A percentile compares a stretch with the other conserved stretches of the same genome.
These are phyloP conservation scores for Russula virescens DNA, from an alignment of 768 basidiomycete genomes.

Conservation along the genomic window DNA sequence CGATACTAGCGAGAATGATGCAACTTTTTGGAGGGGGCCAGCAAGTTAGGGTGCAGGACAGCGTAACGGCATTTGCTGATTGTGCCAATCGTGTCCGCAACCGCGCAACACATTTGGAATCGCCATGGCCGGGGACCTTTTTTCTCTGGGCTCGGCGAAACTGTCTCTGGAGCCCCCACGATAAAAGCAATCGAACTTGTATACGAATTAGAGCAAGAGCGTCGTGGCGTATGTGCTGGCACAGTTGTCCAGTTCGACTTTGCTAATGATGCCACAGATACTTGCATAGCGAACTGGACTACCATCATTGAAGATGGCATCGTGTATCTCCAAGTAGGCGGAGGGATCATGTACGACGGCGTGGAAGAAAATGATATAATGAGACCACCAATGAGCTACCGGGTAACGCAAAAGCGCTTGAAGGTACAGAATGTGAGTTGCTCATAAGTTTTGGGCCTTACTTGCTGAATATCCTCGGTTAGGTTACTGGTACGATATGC, in stretches of 20 bases:
- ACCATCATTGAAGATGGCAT: slow-evolving; percentile 94
- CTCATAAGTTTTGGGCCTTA: no score
- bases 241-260: slow-evolving; percentile 99
- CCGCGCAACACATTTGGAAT: no score
- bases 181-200: no score
- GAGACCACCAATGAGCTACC: slow-evolving; percentile 95
- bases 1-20: no score
- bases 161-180: slow-evolving; percentile 97
- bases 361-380: slow-evolving; percentile 90
- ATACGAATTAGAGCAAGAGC: slow-evolving; percentile 83
- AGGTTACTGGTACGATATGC: no score
- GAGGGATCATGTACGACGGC: slow-evolving; percentile 95
- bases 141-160: slow-evolving; percentile 98
- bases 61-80: no score
- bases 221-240: slow-evolving; percentile 92
- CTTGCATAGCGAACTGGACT: slow-evolving; percentile 96
- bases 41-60: no score
- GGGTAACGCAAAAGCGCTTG: slow-evolving; percentile 80
- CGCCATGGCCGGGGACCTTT: no score
- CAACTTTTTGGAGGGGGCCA: no score
- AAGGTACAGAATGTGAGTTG: no score
- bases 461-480: no score
- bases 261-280: slow-evolving; percentile 91
- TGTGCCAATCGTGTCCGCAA: no score
- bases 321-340: slow-evolving; percentile 92